Evolutionary conservation across 768 basidiomycete genomes (phyloP).

Genomic region (Amanita pallidorosea): DNA sequence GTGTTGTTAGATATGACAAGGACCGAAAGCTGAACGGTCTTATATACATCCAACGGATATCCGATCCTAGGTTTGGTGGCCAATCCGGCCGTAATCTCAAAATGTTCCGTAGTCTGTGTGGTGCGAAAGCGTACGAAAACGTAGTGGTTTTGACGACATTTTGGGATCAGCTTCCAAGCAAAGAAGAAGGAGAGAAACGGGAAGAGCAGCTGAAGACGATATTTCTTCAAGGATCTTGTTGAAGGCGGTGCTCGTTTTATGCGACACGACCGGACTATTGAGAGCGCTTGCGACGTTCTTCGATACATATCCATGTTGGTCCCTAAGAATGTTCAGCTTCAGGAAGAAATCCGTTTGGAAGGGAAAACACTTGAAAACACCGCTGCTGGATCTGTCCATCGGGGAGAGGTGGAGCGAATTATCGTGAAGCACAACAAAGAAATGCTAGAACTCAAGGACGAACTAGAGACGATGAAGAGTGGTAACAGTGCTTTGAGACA

Average conservation of each 20-base stretch:
- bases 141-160: constrained; percentile 26
- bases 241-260: constrained; percentile 26
- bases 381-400: constrained; percentile 23
- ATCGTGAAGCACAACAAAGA: constrained; percentile 22
- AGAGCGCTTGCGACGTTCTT: constrained; percentile 20
- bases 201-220: constrained; percentile 24
- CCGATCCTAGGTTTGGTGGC: constrained; percentile 29
- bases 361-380: constrained; percentile 23
- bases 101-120: constrained; percentile 36
- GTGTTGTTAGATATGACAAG: not conserved
- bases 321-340: constrained; percentile 7
- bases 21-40: constrained; percentile 24
- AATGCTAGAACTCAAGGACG: constrained; percentile 16
- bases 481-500: not conserved
- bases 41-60: constrained; percentile 32
- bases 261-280: constrained; percentile 20
- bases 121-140: constrained; percentile 13
- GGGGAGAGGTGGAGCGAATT: constrained; percentile 22
- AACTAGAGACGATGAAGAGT: not conserved
- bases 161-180: constrained; percentile 26
- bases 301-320: constrained; percentile 14
- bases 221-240: constrained; percentile 32
- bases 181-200: constrained; percentile 18
- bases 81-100: constrained; percentile 29
- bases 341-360: constrained; percentile 9